Conservation (phyloP, 2,329 filamentous ascomycete genomes). For the Chlorencoelia australis region DNA sequence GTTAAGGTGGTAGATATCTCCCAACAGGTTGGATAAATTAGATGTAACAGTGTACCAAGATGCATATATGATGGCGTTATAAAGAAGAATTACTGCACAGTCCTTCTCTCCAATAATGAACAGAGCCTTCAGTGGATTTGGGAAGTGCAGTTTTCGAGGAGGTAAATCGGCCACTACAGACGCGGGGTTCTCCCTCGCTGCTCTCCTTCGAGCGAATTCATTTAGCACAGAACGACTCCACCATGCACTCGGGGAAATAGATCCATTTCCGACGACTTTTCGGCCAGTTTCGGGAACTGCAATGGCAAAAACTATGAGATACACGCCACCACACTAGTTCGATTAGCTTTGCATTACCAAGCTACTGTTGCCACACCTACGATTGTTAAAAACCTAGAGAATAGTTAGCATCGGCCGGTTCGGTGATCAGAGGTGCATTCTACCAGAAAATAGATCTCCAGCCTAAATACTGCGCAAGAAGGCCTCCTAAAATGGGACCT, state of each 20-base stretch:
- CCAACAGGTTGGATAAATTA: constrained; percentile 31
- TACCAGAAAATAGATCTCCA: constrained; percentile 43
- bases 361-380: too few species aligned
- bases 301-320: constrained; percentile 30
- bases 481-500: constrained; percentile 39
- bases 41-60: constrained; percentile 13
- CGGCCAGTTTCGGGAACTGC: constrained; percentile 23
- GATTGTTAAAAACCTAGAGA: too few species aligned
- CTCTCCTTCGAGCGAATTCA: constrained; percentile 15
- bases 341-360: too few species aligned
- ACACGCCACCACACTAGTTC: too few species aligned
- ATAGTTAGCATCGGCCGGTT: too few species aligned
- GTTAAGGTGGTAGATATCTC: constrained; percentile 30
- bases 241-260: constrained; percentile 25
- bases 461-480: constrained; percentile 33
- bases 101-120: constrained; percentile 38
- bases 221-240: constrained; percentile 31
- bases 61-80: constrained; percentile 2
- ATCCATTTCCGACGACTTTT: constrained; percentile 19
- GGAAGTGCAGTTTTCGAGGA: constrained; percentile 31
- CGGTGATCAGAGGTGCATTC: too few species aligned
- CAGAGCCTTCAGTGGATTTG: too few species aligned
- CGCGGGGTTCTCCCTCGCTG: constrained; percentile 23
- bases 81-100: constrained; percentile 32
- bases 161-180: too few species aligned